Conservation (phyloP, 495 filamentous ascomycete genomes). For the Cladorrhinum samala region DNA sequence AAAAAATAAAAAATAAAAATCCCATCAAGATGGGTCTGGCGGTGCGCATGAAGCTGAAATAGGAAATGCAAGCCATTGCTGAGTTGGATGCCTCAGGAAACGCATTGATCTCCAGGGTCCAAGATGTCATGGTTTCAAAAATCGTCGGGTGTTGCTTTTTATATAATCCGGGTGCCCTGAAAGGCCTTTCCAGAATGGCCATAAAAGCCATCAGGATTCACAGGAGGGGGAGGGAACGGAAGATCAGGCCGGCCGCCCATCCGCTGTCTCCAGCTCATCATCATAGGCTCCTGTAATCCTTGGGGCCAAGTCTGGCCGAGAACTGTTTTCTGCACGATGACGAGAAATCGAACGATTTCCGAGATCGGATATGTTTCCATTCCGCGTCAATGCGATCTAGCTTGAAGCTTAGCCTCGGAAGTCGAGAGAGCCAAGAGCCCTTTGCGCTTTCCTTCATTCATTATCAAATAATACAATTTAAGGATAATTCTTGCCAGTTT, state of each 20-base stretch:
- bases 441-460: too few species aligned
- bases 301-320: background rate
- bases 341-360: background rate
- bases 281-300: background rate
- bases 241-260: background rate
- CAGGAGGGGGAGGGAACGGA: background rate
- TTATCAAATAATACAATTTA: too few species aligned
- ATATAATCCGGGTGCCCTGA: conserved; percentile 7
- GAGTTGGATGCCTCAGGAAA: background rate
- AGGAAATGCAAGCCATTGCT: background rate
- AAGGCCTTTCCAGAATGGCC: conserved; percentile 4
- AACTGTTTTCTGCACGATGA: background rate
- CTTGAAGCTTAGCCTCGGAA: too few species aligned
- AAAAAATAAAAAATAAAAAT: background rate
- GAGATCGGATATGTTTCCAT: background rate
- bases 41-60: background rate
- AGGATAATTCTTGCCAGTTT: too few species aligned
- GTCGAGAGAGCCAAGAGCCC: too few species aligned
- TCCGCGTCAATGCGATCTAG: too few species aligned
- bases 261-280: background rate
- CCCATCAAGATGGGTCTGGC: background rate
- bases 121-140: conserved; percentile 12
- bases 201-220: background rate
- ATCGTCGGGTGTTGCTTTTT: conserved; percentile 4
- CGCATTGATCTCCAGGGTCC: conserved; percentile 14